Evolutionary conservation across 2,329 filamentous ascomycete genomes (phyloP).

Genomic region (Claviceps sp.): DNA sequence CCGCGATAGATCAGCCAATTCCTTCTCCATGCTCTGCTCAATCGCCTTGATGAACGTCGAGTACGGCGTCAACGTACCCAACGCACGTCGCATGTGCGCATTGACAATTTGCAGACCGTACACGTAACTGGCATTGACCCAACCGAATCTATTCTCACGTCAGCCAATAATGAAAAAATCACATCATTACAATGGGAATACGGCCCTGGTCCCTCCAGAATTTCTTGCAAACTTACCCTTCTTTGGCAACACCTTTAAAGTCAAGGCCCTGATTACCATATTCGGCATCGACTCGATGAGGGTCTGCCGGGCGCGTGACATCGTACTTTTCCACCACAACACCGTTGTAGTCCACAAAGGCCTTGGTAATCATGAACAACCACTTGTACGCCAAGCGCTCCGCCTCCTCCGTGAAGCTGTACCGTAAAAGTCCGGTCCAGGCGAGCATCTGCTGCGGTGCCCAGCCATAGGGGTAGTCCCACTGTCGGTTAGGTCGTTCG

Average conservation of each 20-base stretch:
- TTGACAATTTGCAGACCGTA: conserved; percentile 83
- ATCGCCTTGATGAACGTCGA: conserved; percentile 65
- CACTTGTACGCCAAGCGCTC: conserved; percentile 88
- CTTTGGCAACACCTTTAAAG: conserved; percentile 89
- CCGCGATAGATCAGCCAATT: conserved; percentile 30
- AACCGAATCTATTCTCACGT: conserved; percentile 62
- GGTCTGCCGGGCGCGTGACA: conserved; percentile 78
- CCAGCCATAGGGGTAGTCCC: conserved; percentile 98
- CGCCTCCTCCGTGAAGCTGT: conserved; percentile 82
- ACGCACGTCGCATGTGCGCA: conserved; percentile 75
- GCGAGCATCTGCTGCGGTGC: conserved; percentile 97
- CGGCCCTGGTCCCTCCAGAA: too few relatives aligned
- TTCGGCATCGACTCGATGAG: conserved; percentile 89
- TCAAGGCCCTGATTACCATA: conserved; percentile 94
- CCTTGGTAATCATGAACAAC: conserved; percentile 97
- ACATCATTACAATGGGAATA: neutral
- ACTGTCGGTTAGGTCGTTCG: conserved; percentile 84
- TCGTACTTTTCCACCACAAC: conserved; percentile 99
- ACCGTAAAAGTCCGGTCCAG: conserved; percentile 84
- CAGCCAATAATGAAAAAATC: neutral
- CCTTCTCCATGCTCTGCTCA: conserved; percentile 39
- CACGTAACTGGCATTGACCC: conserved; percentile 97
- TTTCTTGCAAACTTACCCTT: conserved; percentile 56
- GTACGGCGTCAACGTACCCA: conserved; percentile 79
- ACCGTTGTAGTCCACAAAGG: conserved; percentile 96